These are phyloP conservation scores for Sporisorium reilianum DNA, from an alignment of 1,284 basidiomycete genomes.

Conservation along the genomic window DNA sequence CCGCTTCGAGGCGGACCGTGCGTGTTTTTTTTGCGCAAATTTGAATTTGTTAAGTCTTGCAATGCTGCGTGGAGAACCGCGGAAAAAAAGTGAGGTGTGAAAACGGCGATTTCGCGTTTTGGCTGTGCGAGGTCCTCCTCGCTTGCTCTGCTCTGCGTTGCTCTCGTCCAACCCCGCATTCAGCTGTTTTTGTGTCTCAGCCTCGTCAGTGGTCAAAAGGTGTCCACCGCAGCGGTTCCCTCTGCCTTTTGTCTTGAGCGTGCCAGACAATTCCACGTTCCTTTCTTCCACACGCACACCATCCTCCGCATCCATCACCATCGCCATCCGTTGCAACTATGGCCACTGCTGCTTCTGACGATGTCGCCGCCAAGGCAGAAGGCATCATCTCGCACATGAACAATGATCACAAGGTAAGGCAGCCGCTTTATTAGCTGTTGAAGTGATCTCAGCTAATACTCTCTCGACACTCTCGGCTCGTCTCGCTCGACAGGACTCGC, in stretches of 20 bases:
- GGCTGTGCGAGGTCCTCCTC: neutral
- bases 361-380: slow-evolving; percentile 47
- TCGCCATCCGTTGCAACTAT: slow-evolving; percentile 6
- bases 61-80: neutral
- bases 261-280: slow-evolving; percentile 9
- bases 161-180: slow-evolving; percentile 1
- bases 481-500: slow-evolving; percentile 26
- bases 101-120: slow-evolving; percentile 5
- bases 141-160: slow-evolving; percentile 2
- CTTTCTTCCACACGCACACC: slow-evolving; percentile 9
- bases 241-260: neutral
- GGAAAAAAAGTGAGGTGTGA: slow-evolving; percentile 11
- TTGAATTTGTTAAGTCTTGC: neutral
- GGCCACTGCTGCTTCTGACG: slow-evolving; percentile 22
- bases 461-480: neutral
- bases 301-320: neutral
- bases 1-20: slow-evolving; percentile 3
- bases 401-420: slow-evolving; percentile 51
- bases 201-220: neutral
- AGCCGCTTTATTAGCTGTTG: neutral
- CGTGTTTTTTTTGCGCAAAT: neutral
- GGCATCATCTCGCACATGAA: slow-evolving; percentile 53
- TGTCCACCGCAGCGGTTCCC: slow-evolving; percentile 3
- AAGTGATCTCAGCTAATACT: neutral
- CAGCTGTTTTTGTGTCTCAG: neutral